Conservation (phyloP, 805 yeast genomes). For the Schwanniomyces vanrijiae region DNA sequence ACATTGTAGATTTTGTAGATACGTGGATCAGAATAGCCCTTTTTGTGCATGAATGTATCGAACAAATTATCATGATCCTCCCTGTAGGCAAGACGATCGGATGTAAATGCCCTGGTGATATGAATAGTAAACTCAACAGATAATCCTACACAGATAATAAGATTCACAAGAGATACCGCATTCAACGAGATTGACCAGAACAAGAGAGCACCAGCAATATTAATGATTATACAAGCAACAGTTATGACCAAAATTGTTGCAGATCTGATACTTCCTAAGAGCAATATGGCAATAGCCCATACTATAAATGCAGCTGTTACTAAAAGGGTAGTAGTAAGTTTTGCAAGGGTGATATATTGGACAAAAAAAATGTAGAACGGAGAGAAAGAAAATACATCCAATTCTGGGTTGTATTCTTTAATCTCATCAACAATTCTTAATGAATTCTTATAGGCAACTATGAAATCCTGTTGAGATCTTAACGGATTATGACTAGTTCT, state of each 20-base stretch:
- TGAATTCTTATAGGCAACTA: slow-evolving; percentile 73
- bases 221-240: slow-evolving; percentile 62
- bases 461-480: slow-evolving; percentile 81
- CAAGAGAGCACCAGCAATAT: slow-evolving; percentile 81
- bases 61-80: slow-evolving; percentile 13
- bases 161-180: slow-evolving; percentile 86
- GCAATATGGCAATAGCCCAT: slow-evolving; percentile 49
- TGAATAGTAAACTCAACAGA: slow-evolving; percentile 94
- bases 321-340: slow-evolving; percentile 56
- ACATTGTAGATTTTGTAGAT: slow-evolving; percentile 52
- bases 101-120: slow-evolving; percentile 74
- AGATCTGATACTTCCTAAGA: slow-evolving; percentile 67
- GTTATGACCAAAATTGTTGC: slow-evolving; percentile 57
- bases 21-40: slow-evolving; percentile 3
- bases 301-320: slow-evolving; percentile 53
- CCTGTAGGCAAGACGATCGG: slow-evolving; percentile 24
- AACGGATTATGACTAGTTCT: slow-evolving; percentile 79
- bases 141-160: slow-evolving; percentile 88
- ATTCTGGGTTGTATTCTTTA: slow-evolving; percentile 33
- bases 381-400: slow-evolving; percentile 82
- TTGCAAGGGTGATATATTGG: slow-evolving; percentile 70
- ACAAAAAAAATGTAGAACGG: slow-evolving; percentile 92
- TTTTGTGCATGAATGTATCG: slow-evolving; percentile 14
- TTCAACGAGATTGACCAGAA: slow-evolving; percentile 75
- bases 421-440: slow-evolving; percentile 63